Evolutionary conservation across 2,329 filamentous ascomycete species (phyloP).

Genomic region (Lachnellula suecica): DNA sequence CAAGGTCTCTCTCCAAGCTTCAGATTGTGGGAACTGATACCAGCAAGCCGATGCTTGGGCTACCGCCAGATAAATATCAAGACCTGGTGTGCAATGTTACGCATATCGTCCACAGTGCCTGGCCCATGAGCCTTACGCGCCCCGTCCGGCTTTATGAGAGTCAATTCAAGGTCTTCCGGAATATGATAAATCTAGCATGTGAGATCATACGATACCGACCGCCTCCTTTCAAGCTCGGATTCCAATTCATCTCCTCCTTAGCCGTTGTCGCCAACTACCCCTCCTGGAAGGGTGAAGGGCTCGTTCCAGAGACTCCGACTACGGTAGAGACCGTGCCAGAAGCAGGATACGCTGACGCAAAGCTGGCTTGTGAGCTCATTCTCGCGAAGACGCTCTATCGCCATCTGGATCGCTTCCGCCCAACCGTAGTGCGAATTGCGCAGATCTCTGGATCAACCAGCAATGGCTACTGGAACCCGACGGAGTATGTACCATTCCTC

Average conservation of each 20-base stretch:
- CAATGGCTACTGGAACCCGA: slow-evolving; percentile 52
- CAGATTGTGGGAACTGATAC: no score
- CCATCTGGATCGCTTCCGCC: background rate
- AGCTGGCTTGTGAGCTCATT: background rate
- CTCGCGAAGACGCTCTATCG: background rate
- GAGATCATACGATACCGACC: slow-evolving; percentile 27
- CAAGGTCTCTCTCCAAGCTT: no score
- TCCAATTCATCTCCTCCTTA: background rate
- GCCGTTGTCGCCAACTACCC: slow-evolving; percentile 15
- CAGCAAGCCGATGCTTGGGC: no score
- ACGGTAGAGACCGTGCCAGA: background rate
- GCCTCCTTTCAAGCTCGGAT: slow-evolving; percentile 31
- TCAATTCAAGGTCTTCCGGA: slow-evolving; percentile 28
- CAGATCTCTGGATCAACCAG: background rate
- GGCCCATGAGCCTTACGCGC: slow-evolving; percentile 45
- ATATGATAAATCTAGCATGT: background rate
- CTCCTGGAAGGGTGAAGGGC: background rate
- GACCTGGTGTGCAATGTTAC: slow-evolving; percentile 36
- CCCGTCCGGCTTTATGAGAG: slow-evolving; percentile 38
- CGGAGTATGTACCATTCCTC: slow-evolving; percentile 49
- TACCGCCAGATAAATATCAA: background rate
- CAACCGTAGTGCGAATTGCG: background rate
- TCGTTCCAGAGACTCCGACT: background rate
- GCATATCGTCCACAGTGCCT: slow-evolving; percentile 50
- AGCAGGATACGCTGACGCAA: slow-evolving; percentile 36